Conservation (phyloP, 2,329 filamentous ascomycete genomes). For the Tolypocladium tropicale region DNA sequence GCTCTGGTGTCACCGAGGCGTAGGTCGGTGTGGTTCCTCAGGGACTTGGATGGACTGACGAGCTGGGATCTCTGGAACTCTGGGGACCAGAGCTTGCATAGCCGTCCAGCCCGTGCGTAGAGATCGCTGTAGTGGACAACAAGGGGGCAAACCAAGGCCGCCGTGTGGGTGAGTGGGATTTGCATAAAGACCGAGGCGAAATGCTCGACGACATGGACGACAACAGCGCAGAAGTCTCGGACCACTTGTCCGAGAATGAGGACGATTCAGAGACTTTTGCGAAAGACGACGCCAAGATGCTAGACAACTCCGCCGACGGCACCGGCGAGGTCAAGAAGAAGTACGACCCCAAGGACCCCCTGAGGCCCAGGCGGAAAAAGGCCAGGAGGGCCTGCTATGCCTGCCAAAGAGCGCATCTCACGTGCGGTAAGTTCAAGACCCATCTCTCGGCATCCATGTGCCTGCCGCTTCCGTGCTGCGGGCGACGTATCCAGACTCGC, state of each 20-base stretch:
- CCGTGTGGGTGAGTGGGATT: conserved; percentile 13
- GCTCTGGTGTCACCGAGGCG: conserved; percentile 19
- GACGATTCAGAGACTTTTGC: conserved; percentile 39
- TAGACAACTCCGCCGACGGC: conserved; percentile 35
- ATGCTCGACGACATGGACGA: conserved; percentile 46
- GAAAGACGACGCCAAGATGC: conserved; percentile 43
- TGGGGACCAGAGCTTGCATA: conserved; percentile 20
- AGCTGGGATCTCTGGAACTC: conserved; percentile 13
- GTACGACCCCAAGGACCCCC: conserved; percentile 78
- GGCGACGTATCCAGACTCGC: background rate
- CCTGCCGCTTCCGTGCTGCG: background rate
- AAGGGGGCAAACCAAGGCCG: conserved; percentile 2
- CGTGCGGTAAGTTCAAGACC: conserved; percentile 69
- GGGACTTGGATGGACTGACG: conserved; percentile 15
- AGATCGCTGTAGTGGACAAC: conserved; percentile 2
- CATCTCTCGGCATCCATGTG: background rate
- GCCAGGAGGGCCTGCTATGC: conserved; percentile 91
- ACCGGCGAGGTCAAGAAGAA: conserved; percentile 52
- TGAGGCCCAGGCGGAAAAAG: conserved; percentile 87
- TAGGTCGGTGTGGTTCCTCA: conserved; percentile 22
- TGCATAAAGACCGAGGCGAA: conserved; percentile 40
- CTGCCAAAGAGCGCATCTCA: conserved; percentile 93
- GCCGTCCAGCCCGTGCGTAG: conserved; percentile 17
- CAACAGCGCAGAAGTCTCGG: conserved; percentile 45
- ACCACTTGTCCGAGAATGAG: conserved; percentile 49